A percentile compares a stretch with the other conserved stretches of the same genome.
Evolutionary conservation across 495 filamentous ascomycete species (phyloP).

Genomic region (Aspergillus saccharolyticus): DNA sequence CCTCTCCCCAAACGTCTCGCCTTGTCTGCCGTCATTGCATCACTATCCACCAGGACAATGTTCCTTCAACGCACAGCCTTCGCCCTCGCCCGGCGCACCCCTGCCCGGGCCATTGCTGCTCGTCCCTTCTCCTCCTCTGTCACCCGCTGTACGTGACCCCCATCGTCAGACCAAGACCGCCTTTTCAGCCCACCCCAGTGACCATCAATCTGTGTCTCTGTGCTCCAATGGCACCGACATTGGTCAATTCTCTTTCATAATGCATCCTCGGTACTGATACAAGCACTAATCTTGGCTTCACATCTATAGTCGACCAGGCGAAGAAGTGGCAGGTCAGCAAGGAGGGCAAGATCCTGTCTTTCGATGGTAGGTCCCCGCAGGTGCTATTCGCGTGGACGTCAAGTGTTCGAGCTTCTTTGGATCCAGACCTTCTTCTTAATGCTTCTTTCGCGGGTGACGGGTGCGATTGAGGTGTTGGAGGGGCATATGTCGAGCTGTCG

Average conservation of each 20-base stretch:
- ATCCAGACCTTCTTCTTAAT: neutral
- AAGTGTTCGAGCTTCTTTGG: constrained; percentile 14
- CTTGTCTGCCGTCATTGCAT: constrained; percentile 19
- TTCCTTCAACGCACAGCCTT: constrained; percentile 78
- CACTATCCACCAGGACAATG: constrained; percentile 51
- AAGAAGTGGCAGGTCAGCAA: constrained; percentile 37
- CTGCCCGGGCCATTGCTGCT: constrained; percentile 49
- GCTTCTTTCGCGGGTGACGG: neutral
- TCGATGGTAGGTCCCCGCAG: constrained; percentile 35
- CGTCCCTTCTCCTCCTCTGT: constrained; percentile 48
- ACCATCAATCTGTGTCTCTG: constrained; percentile 11
- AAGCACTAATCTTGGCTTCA: constrained; percentile 27
- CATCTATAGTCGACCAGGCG: constrained; percentile 29
- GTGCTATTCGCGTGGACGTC: constrained; percentile 3
- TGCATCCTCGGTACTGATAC: neutral
- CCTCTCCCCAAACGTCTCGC: constrained; percentile 25
- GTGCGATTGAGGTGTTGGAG: constrained; percentile 7
- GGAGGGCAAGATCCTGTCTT: constrained; percentile 43
- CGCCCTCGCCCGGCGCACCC: constrained; percentile 65
- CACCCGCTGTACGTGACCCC: constrained; percentile 42
- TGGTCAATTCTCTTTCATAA: neutral
- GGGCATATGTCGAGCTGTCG: neutral
- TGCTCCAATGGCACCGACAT: constrained; percentile 21
- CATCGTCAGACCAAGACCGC: constrained; percentile 20
- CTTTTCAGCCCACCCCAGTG: constrained; percentile 21